Base-by-base conservation (phyloP, 352 stramenopile genomes). In the Pythium dissimile region DNA sequence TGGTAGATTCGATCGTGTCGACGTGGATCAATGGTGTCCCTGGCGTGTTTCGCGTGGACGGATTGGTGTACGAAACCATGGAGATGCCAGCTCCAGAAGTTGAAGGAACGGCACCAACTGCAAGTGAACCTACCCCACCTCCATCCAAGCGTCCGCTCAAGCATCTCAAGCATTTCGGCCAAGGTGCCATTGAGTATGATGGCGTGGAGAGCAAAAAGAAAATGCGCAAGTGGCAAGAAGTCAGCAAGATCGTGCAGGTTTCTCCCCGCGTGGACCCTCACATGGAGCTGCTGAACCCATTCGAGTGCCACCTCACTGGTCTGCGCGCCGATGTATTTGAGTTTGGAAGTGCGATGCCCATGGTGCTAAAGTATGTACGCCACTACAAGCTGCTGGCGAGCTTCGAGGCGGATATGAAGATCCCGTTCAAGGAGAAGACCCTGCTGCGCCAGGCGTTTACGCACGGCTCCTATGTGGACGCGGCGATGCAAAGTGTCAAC, bases 401-500 rank as follows among this genome's bases (percentile, higher is more conserved):
- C 37, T 93, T 95, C 51, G 77, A 87, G 59, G 37, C 31, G 13
- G 64, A 64, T 20, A 88, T 92, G 75, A 73, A 69, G 5, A 51
- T 94, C 9, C 64, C 47, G 13, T 91, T 94, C 28, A 71, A 72
- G 7, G 80, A 94, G 64, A 92, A 88, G 62, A 71, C 84, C 15
- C 64, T 95, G 34, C 61, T 93, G 34, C 81, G 82, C 0, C 84
- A 94, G 57, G 86, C 86, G 13, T 95, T 94, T 61, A 94, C 84
- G 13, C 86, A 95, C 34, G 74, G 67, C 10, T 95, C 86, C 24
- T 92, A 92, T 35, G 67, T 95, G 18, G 86, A 95, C 20, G 63
- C 88, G 12, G 86, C 82, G 21, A 90, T 94, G 80, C 84, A 92
- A 56, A 91, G 71, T 59, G 82, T 91, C 12, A 93, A 94, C 58